Evolutionary conservation across 2,329 filamentous ascomycete genomes (phyloP), one percentile per base, ranked within the genome.

Genomic region (Colletotrichum trifolii): DNA sequence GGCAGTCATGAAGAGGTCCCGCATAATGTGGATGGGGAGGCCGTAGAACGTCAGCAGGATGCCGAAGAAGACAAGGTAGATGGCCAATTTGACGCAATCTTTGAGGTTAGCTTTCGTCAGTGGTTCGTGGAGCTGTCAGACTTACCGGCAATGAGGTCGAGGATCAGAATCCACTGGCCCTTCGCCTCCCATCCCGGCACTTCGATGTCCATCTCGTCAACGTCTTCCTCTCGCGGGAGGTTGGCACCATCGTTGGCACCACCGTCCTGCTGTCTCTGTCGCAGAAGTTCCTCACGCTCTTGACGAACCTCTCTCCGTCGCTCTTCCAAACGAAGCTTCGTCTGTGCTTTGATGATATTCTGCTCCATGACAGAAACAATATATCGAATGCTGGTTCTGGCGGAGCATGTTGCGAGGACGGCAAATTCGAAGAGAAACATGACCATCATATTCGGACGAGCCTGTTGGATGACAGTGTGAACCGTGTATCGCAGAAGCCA

Each of bases 341-440:
- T 93, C 78, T 98, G 95, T 61, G 86, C 84, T 73, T 87, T 87
- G 59, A 91, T 85, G 55, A 97, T 90, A 52, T 85, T 86, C 50
- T 91, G 87, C 76, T 99, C 96, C 8, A 89, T 82, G 47, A 97
- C 78, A 4, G 91, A 92, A 54, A 98, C 85, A 17, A 86, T 77
- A 77, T 99, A 99, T 65, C 94, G 89, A 59, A 89, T 83, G 2
- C 87, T 85, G 0, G 94, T 97, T 52, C 95, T 94, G 56, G 89
- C 83, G 1, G 95, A 97, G 55, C 89, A 90, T 9, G 96, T 90
- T 2, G 89, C 85, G 66, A 98, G 81, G 47, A 99, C 89, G 42
- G 95, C 94, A 74, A 98, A 98, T 77, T 99, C 96, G 72, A 99
- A 99, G 6, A 96, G 89, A 73, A 99, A 99, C 94, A 99, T 98